Evolutionary conservation across 805 yeast species (phyloP).

Genomic region (Hanseniaspora hatyaiensis): DNA sequence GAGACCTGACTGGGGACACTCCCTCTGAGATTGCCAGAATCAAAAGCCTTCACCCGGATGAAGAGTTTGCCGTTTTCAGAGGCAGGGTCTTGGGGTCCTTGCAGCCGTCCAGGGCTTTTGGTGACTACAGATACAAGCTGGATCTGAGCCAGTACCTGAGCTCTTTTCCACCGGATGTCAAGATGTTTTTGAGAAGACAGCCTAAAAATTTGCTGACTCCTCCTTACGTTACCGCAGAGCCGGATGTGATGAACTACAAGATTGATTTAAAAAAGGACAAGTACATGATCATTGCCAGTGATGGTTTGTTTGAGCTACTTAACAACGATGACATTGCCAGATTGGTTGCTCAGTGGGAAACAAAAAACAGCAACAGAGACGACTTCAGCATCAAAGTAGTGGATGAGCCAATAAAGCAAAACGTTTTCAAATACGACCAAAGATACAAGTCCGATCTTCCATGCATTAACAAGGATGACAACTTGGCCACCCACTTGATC

Average conservation of each 20-base stretch:
- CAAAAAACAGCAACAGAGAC: conserved; percentile 37
- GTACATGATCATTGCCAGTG: conserved; percentile 84
- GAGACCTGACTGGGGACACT: conserved; percentile 91
- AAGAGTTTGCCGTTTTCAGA: conserved; percentile 59
- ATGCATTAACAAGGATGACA: conserved; percentile 57
- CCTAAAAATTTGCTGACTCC: conserved; percentile 73
- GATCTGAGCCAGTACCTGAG: conserved; percentile 36
- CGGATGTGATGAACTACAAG: conserved; percentile 74
- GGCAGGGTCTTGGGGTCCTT: conserved; percentile 88
- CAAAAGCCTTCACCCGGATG: conserved; percentile 80
- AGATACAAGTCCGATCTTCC: conserved; percentile 24
- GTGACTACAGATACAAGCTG: conserved; percentile 90
- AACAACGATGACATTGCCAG: conserved; percentile 88
- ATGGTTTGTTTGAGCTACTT: conserved; percentile 85
- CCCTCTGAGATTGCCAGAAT: conserved; percentile 76
- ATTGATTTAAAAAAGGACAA: conserved; percentile 61
- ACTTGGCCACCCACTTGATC: conserved; percentile 84
- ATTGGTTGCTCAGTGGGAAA: conserved; percentile 74
- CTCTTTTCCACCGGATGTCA: conserved; percentile 64
- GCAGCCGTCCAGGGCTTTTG: conserved; percentile 94
- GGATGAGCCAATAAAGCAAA: conserved; percentile 48
- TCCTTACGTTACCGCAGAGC: conserved; percentile 95
- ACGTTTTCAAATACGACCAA: conserved; percentile 54
- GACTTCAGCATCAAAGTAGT: conserved; percentile 39
- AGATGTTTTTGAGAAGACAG: conserved; percentile 67